A percentile compares a stretch with the other conserved stretches of the same genome.
Conservation (phyloP, 495 filamentous ascomycete genomes). For the Podospora comata region DNA sequence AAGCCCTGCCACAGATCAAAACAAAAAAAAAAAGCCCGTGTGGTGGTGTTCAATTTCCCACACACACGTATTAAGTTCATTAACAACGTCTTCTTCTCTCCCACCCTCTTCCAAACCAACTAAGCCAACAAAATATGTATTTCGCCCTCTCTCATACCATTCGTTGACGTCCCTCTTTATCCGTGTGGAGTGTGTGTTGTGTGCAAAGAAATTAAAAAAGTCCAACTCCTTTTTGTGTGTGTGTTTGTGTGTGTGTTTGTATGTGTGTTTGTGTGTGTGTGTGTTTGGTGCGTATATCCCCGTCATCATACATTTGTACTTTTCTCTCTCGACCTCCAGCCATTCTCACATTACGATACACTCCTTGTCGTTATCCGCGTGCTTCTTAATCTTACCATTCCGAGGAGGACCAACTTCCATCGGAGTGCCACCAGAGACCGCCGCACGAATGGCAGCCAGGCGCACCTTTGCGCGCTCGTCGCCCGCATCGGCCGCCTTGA, state of each 20-base stretch:
- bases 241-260: background rate
- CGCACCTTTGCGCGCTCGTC: constrained; percentile 85
- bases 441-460: constrained; percentile 79
- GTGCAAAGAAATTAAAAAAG: background rate
- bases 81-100: background rate
- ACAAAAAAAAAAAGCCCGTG: background rate
- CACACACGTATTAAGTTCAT: background rate
- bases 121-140: background rate
- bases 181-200: background rate
- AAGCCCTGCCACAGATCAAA: background rate
- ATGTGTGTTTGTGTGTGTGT: background rate
- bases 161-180: background rate
- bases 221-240: background rate
- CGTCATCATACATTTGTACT: background rate
- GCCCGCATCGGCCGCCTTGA: constrained; percentile 88
- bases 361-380: constrained; percentile 51
- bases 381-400: constrained; percentile 51
- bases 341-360: constrained; percentile 56
- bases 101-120: background rate
- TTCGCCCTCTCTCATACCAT: background rate
- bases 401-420: constrained; percentile 50
- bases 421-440: constrained; percentile 68
- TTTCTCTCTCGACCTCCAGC: background rate
- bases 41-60: background rate
- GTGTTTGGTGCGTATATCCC: background rate